Conservation (phyloP, 2,329 filamentous ascomycete species). For the Fusarium liriodendri region DNA sequence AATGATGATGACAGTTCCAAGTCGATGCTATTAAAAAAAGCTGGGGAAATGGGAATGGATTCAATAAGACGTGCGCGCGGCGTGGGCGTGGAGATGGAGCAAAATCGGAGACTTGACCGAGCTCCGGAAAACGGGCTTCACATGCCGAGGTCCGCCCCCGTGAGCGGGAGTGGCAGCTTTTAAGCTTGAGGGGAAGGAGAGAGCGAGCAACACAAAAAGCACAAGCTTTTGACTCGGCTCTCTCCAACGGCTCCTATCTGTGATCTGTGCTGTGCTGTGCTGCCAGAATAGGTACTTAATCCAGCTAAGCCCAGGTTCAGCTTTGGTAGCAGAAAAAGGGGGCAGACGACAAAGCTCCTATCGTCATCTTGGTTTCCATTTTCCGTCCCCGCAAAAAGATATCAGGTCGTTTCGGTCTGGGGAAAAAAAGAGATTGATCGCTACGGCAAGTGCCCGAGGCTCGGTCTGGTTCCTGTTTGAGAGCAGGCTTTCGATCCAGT, state of each 20-base stretch:
- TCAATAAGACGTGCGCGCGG: constrained; percentile 15
- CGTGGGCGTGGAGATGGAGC: constrained; percentile 4
- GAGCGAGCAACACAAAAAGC: neutral
- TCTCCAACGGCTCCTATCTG: neutral
- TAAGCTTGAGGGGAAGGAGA: constrained; percentile 6
- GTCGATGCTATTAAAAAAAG: constrained; percentile 13
- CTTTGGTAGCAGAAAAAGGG: neutral
- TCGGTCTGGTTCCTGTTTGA: constrained; percentile 4
- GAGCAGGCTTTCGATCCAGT: neutral
- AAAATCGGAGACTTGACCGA: constrained; percentile 43
- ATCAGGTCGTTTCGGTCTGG: neutral
- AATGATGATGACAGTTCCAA: constrained; percentile 23
- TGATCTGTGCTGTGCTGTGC: neutral
- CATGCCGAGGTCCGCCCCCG: constrained; percentile 47
- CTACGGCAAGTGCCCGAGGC: constrained; percentile 33
- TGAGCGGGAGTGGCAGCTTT: constrained; percentile 28
- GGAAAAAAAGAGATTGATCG: neutral
- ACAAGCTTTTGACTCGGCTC: constrained; percentile 1
- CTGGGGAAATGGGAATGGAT: constrained; percentile 35
- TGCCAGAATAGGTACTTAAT: neutral
- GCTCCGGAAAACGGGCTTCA: constrained; percentile 27
- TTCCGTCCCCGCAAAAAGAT: neutral
- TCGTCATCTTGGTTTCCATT: neutral
- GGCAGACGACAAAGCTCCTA: neutral
- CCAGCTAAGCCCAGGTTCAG: neutral